A percentile compares a stretch with the other conserved stretches of the same genome.
Conservation (phyloP, 2,329 filamentous ascomycete species). For the Aspergillus luchuensis region DNA sequence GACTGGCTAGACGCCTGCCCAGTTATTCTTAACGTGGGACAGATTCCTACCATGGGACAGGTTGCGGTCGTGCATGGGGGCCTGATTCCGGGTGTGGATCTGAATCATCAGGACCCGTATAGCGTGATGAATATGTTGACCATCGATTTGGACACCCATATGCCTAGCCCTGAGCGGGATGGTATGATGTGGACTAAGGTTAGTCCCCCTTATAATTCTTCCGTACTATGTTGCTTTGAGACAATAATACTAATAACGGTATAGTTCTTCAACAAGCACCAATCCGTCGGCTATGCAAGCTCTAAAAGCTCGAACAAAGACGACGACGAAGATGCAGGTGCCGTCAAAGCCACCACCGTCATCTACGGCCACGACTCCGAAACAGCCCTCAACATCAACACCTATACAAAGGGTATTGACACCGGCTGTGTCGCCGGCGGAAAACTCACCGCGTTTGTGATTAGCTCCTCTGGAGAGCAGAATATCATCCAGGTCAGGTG, state of each 20-base stretch:
- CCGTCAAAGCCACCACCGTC: constrained; percentile 60
- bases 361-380: constrained; percentile 87
- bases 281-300: constrained; percentile 34
- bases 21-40: constrained; percentile 74
- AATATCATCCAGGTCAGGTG: constrained; percentile 48
- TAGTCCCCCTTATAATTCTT: constrained; percentile 8
- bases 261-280: constrained; percentile 56
- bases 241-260: not conserved
- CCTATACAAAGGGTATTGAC: constrained; percentile 83
- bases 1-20: constrained; percentile 71
- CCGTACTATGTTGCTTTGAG: not conserved
- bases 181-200: constrained; percentile 69
- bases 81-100: constrained; percentile 71
- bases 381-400: constrained; percentile 64
- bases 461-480: constrained; percentile 58
- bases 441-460: constrained; percentile 73
- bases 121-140: constrained; percentile 92
- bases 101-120: constrained; percentile 73
- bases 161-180: constrained; percentile 54
- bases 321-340: constrained; percentile 22
- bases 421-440: constrained; percentile 77
- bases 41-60: constrained; percentile 60
- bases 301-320: constrained; percentile 15
- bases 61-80: constrained; percentile 83
- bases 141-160: constrained; percentile 64